A percentile compares a stretch with the other conserved stretches of the same genome.
These are phyloP conservation scores for Phytopythium delawarense DNA, from an alignment of 352 stramenopile genomes.

Conservation along the genomic window DNA sequence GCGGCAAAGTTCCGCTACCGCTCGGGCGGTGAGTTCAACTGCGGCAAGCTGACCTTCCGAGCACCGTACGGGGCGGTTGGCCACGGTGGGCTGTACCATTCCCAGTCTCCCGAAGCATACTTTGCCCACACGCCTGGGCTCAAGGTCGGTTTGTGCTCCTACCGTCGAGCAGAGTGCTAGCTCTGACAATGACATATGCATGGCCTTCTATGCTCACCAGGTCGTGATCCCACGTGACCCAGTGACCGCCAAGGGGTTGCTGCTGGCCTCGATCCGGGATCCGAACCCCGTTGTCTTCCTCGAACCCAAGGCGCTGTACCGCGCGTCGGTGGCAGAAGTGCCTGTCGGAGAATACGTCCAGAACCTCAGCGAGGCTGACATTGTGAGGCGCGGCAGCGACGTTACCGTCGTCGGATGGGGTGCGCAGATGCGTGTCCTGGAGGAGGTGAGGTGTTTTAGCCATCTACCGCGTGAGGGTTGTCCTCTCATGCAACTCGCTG, in stretches of 20 bases:
- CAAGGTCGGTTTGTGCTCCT: conserved; percentile 43
- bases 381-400: conserved; percentile 90
- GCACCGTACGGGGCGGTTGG: conserved; percentile 94
- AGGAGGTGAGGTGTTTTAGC: conserved; percentile 27
- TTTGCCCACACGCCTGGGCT: conserved; percentile 96
- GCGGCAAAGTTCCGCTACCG: conserved; percentile 98
- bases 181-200: neutral
- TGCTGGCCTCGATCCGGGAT: conserved; percentile 94
- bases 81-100: conserved; percentile 93
- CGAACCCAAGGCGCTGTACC: conserved; percentile 98
- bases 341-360: conserved; percentile 94
- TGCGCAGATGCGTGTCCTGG: conserved; percentile 85
- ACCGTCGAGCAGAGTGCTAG: neutral
- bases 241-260: conserved; percentile 93
- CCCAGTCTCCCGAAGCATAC: conserved; percentile 96
- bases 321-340: conserved; percentile 92
- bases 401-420: conserved; percentile 96
- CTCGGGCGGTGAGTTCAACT: conserved; percentile 97
- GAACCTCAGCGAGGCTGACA: conserved; percentile 92
- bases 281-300: conserved; percentile 98
- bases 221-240: conserved; percentile 96
- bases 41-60: conserved; percentile 95
- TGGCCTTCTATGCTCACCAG: conserved; percentile 5
- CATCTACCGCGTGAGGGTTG: neutral
- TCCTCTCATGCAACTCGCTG: neutral